Percentiles rank a stretch among this genome's conserved stretches.
Conservation (phyloP, 1,139 yeast genomes). For the Barnettozyma hawaiiensis region DNA sequence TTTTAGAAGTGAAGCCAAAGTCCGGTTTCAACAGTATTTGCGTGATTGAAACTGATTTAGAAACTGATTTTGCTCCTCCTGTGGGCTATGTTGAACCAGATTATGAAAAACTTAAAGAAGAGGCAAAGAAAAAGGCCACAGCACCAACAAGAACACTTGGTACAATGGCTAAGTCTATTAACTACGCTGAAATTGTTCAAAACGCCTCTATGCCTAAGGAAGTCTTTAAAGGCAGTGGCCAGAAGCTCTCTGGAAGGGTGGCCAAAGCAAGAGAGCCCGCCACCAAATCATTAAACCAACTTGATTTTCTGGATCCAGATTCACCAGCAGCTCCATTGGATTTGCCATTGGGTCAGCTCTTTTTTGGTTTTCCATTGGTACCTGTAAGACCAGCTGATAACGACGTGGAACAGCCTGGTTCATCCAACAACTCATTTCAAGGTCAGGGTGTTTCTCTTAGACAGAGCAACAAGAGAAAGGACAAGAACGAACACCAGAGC, state of each 20-base stretch:
- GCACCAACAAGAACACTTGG: constrained; percentile 45
- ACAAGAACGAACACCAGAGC: constrained; percentile 38
- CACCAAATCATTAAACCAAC: constrained; percentile 18
- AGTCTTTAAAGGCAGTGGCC: constrained; percentile 60
- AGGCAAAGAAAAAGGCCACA: constrained; percentile 15
- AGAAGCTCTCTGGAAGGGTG: constrained; percentile 60
- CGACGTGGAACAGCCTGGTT: constrained; percentile 25
- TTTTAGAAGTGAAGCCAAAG: constrained; percentile 85
- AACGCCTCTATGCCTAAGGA: constrained; percentile 30
- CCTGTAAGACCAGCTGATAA: constrained; percentile 41
- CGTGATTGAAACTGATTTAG: constrained; percentile 94
- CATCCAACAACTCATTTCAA: constrained; percentile 35
- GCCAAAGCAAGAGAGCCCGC: constrained; percentile 18
- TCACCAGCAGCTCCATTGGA: constrained; percentile 68
- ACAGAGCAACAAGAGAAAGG: constrained; percentile 70
- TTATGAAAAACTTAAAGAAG: constrained; percentile 32
- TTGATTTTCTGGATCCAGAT: constrained; percentile 27
- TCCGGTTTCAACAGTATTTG: constrained; percentile 62
- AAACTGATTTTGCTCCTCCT: constrained; percentile 98
- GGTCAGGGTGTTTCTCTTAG: constrained; percentile 73
- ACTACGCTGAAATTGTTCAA: constrained; percentile 56
- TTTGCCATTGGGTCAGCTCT: constrained; percentile 79
- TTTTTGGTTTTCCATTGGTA: constrained; percentile 87
- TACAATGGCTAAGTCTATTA: constrained; percentile 74
- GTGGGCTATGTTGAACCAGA: constrained; percentile 96